Conservation (phyloP, 768 basidiomycete species). For the Kwoniella heveanensis region DNA sequence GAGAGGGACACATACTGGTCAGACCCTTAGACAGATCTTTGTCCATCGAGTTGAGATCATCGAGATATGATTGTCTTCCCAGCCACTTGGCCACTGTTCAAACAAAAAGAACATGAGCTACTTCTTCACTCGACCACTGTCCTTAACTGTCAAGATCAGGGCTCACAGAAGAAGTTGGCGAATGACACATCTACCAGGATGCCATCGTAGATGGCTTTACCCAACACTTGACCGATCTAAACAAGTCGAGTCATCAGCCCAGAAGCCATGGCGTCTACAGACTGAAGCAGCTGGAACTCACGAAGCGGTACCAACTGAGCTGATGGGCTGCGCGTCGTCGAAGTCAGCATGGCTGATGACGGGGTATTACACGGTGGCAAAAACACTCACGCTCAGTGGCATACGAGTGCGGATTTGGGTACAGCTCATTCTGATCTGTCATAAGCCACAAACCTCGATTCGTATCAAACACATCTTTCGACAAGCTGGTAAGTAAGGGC, state of each 20-base stretch:
- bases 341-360: not conserved
- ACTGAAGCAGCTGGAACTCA: conserved; percentile 18
- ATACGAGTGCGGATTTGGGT: conserved; percentile 90
- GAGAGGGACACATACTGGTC: conserved; percentile 59
- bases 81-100: conserved; percentile 70
- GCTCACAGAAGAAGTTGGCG: conserved; percentile 83
- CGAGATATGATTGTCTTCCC: conserved; percentile 84
- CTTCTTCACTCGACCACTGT: not conserved
- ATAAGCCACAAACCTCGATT: conserved; percentile 91
- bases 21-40: conserved; percentile 89
- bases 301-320: conserved; percentile 70
- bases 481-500: too few species aligned
- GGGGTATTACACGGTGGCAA: not conserved
- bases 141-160: too few species aligned
- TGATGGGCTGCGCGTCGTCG: conserved; percentile 65
- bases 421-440: conserved; percentile 88
- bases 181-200: conserved; percentile 94
- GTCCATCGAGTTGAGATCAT: conserved; percentile 88
- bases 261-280: too few species aligned
- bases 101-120: not conserved
- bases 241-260: too few species aligned
- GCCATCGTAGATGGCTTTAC: conserved; percentile 95
- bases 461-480: conserved; percentile 91
- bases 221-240: conserved; percentile 81
- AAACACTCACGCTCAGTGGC: conserved; percentile 73